A percentile compares a stretch with the other conserved stretches of the same genome.
Evolutionary conservation across 106 monocot species (phyloP).

Genomic region (Cymbidium sinense): DNA sequence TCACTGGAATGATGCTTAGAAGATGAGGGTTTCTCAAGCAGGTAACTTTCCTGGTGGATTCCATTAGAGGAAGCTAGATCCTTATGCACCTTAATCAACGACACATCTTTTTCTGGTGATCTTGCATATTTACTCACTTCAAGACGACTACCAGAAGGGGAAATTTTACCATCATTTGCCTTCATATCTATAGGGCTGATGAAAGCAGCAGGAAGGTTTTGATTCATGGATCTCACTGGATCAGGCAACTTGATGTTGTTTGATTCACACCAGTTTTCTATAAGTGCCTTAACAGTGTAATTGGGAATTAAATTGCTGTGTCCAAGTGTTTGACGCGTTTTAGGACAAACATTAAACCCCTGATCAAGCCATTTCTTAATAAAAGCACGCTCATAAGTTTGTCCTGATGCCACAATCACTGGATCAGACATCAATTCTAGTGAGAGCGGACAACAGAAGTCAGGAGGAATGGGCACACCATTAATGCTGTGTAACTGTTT

Average conservation of each 20-base stretch:
- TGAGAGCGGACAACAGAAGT: slow-evolving; percentile 92
- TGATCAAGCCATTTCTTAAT: slow-evolving; percentile 89
- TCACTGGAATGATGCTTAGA: slow-evolving; percentile 9
- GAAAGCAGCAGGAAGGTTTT: slow-evolving; percentile 36
- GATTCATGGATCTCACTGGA: slow-evolving; percentile 47
- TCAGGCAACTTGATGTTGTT: slow-evolving; percentile 74
- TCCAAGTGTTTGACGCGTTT: slow-evolving; percentile 71
- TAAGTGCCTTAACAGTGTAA: slow-evolving; percentile 85
- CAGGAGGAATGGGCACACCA: slow-evolving; percentile 62
- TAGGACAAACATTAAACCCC: slow-evolving; percentile 83
- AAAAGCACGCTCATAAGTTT: slow-evolving; percentile 82
- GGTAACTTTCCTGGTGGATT: slow-evolving; percentile 21
- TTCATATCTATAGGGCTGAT: slow-evolving; percentile 19
- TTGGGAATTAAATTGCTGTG: slow-evolving; percentile 89
- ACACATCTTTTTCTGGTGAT: slow-evolving; percentile 21
- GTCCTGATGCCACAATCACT: slow-evolving; percentile 91
- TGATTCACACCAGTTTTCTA: slow-evolving; percentile 84
- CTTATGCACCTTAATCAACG: slow-evolving; percentile 8
- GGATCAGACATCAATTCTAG: slow-evolving; percentile 94
- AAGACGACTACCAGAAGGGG: slow-evolving; percentile 12
- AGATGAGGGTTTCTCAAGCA: slow-evolving; percentile 25
- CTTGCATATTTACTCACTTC: slow-evolving; percentile 13
- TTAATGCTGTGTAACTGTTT: slow-evolving; percentile 68
- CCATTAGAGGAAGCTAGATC: slow-evolving; percentile 31
- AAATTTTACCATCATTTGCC: slow-evolving; percentile 17